Percentiles rank a stretch among this genome's conserved stretches.
These are phyloP conservation scores for Lachancea cidri DNA, from an alignment of 805 yeast species.

Conservation along the genomic window DNA sequence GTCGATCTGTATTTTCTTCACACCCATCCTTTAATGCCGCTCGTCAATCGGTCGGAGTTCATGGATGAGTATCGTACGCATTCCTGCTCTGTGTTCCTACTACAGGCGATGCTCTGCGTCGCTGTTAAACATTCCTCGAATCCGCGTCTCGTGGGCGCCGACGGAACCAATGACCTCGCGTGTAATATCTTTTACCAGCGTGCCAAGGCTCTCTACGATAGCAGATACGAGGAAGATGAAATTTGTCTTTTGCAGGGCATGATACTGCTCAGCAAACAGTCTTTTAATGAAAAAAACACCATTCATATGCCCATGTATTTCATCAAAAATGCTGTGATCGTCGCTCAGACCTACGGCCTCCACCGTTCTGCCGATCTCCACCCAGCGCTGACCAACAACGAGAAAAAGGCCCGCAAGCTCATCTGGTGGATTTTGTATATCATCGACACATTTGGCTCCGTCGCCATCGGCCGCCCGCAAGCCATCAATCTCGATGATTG, in stretches of 20 bases:
- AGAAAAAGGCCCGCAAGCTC: slow-evolving; percentile 7
- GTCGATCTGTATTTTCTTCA: slow-evolving; percentile 3
- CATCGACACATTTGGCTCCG: slow-evolving; percentile 5
- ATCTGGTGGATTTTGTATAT: slow-evolving; percentile 8
- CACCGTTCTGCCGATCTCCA: slow-evolving; percentile 8
- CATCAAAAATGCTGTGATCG: slow-evolving; percentile 6
- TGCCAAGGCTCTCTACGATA: slow-evolving; percentile 8
- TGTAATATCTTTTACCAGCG: slow-evolving; percentile 8
- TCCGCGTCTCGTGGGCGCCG: slow-evolving; percentile 4
- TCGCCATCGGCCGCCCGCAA: slow-evolving; percentile 8
- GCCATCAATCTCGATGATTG: slow-evolving; percentile 9
- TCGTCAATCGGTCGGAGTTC: slow-evolving; percentile 6
- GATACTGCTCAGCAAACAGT: slow-evolving; percentile 7
- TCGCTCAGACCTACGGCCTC: slow-evolving; percentile 8
- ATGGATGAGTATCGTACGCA: slow-evolving; percentile 2
- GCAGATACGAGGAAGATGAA: slow-evolving; percentile 9
- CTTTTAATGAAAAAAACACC: slow-evolving; percentile 6
- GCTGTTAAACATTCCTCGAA: slow-evolving; percentile 7
- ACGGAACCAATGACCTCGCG: slow-evolving; percentile 6
- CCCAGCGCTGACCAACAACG: slow-evolving; percentile 7
- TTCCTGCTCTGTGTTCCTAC: slow-evolving; percentile 7
- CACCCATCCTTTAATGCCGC: slow-evolving; percentile 7
- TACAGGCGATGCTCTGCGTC: slow-evolving; percentile 8
- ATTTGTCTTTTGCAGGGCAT: slow-evolving; percentile 6
- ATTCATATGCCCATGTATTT: slow-evolving; percentile 7